Conservation (phyloP, 202 grass and related monocot species). For the Setaria viridis region DNA sequence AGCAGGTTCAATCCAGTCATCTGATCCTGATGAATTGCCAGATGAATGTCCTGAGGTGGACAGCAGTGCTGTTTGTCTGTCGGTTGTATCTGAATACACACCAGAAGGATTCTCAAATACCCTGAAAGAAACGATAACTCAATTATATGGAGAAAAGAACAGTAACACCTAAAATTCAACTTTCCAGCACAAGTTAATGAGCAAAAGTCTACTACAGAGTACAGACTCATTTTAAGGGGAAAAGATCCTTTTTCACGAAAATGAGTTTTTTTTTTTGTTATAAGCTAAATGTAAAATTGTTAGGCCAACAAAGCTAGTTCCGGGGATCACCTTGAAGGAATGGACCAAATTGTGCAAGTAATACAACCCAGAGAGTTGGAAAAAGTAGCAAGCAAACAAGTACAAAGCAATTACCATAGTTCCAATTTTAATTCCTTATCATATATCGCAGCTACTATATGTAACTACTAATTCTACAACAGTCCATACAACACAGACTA, state of each 20-base stretch:
- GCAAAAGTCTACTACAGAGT: not conserved
- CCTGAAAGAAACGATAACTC: constrained; percentile 40
- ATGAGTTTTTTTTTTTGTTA: not conserved
- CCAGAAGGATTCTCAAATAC: constrained; percentile 56
- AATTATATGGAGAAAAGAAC: constrained; percentile 34
- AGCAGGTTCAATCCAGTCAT: constrained; percentile 90
- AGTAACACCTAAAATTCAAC: not conserved
- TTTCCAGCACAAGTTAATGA: not conserved
- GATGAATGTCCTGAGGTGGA: constrained; percentile 51
- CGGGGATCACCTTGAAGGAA: not conserved
- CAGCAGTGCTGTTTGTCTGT: constrained; percentile 43
- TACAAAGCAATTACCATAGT: not conserved
- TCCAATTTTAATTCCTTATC: not conserved
- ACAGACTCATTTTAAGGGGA: not conserved
- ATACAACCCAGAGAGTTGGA: not conserved
- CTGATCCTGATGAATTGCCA: constrained; percentile 59
- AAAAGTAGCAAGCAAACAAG: constrained; percentile 11
- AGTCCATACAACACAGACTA: not conserved
- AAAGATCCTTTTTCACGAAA: not conserved
- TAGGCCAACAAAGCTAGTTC: not conserved
- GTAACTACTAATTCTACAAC: not conserved
- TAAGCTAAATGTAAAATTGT: not conserved
- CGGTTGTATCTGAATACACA: constrained; percentile 34
- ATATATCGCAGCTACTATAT: not conserved
- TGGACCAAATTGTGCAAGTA: constrained; percentile 4